Base-by-base conservation (phyloP, 495 filamentous ascomycete species). In the Talaromyces nanjingensis region DNA sequence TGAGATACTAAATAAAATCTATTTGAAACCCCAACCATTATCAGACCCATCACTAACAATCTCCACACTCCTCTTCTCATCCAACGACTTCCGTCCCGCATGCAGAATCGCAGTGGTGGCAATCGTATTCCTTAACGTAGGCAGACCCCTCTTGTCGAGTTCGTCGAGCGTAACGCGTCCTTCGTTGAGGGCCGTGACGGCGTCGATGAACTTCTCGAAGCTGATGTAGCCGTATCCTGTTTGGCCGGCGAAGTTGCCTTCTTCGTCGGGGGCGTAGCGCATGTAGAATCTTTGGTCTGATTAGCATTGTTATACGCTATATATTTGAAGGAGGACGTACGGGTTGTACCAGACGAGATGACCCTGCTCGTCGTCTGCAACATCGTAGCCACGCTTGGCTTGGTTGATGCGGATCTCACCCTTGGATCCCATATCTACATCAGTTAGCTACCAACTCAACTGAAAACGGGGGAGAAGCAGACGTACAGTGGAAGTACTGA, bases 201-300 rank as follows among this genome's bases (percentile, higher is more conserved):
- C 91, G 71, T 96, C 91, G 14, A 97, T 87, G 72, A 97, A 97
- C 74, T 97, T 97, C 80, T 97, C 93, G 71, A 97, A 93, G 62
- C 87, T 91, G 65, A 97, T 85, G 72, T 97, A 97, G 14, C 93
- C 91, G 70, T 97, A 97, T 1, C 93, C 93, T 6, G 86, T 89
- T 73, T 97, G 93, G 22, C 93, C 93, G 37, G 83, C 84, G 71
- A 97, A 97, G 76, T 96, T 96, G 18, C 93, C 93, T 73, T 96
- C 91, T 73, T 97, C 93, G 67, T 96, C 92, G 14, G 93, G 92
- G 12, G 93, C 92, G 70, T 97, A 97, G 68, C 87, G 85, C 93
- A 97, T 97, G 71, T 97, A 97, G 78, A 97, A 97, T 37, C 78
- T 81, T 49, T 22, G 45, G 9, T 3, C 12, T 27, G 6, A 1